Conservation (phyloP, 2,329 filamentous ascomycete genomes). For the Lizonia empirigonia region DNA sequence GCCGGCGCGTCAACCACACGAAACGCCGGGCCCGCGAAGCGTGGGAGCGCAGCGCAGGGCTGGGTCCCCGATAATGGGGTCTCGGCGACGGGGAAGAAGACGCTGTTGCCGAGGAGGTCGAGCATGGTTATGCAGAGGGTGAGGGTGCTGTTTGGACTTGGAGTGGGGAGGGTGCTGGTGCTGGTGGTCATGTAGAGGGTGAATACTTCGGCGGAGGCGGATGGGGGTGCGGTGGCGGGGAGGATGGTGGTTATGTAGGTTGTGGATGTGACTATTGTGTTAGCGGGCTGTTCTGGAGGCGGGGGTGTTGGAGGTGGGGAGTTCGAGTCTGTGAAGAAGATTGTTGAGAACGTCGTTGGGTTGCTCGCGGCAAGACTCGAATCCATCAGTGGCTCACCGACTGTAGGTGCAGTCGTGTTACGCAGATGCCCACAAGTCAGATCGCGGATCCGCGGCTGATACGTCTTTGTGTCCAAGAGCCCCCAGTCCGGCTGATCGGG, state of each 20-base stretch:
- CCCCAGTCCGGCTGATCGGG: constrained; percentile 35
- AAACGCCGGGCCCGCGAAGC: too few species aligned
- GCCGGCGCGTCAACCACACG: too few species aligned
- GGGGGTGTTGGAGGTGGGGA: neutral
- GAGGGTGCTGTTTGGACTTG: neutral
- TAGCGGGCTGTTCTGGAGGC: neutral
- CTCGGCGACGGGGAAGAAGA: neutral
- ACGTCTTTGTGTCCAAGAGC: constrained; percentile 23
- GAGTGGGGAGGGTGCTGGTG: too few species aligned
- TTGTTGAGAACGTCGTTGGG: neutral
- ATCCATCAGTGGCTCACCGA: too few species aligned
- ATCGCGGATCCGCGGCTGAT: constrained; percentile 27
- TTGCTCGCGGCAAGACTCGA: neutral
- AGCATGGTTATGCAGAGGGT: neutral
- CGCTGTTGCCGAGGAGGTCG: neutral
- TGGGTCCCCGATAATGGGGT: too few species aligned
- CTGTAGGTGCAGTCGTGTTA: neutral
- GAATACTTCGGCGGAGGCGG: too few species aligned
- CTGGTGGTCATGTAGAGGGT: too few species aligned
- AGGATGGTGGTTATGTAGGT: neutral
- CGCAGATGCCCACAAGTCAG: constrained; percentile 20
- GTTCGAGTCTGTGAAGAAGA: neutral
- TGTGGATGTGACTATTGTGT: neutral
- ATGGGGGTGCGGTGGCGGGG: too few species aligned
- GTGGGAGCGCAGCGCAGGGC: too few species aligned